These are phyloP conservation scores for Jamesozyma gamospora DNA, from an alignment of 805 yeast genomes.

Conservation along the genomic window DNA sequence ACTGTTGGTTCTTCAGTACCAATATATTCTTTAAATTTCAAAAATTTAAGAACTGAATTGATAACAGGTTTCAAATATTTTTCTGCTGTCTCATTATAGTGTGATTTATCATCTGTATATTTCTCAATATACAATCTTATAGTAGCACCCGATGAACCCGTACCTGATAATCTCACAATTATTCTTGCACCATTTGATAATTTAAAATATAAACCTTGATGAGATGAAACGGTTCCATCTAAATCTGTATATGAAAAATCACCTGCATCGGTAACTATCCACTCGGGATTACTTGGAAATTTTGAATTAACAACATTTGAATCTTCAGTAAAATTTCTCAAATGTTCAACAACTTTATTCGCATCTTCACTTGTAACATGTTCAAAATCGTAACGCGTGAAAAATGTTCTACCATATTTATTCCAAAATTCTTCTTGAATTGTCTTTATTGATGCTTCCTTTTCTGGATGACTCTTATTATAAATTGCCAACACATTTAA, in stretches of 20 bases:
- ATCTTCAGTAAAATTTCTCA: conserved; percentile 34
- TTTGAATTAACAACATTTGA: conserved; percentile 40
- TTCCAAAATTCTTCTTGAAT: conserved; percentile 85
- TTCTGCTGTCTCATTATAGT: conserved; percentile 46
- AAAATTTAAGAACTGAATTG: conserved; percentile 49
- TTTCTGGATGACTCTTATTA: conserved; percentile 47
- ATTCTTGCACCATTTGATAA: conserved; percentile 76
- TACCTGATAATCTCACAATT: conserved; percentile 87
- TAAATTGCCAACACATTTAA: conserved; percentile 86
- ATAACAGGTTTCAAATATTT: conserved; percentile 60
- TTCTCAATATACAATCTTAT: conserved; percentile 87
- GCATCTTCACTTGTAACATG: conserved; percentile 73
- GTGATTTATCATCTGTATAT: conserved; percentile 52
- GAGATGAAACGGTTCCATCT: conserved; percentile 79
- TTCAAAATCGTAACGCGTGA: conserved; percentile 95
- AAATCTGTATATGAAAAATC: conserved; percentile 90
- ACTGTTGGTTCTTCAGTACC: conserved; percentile 88
- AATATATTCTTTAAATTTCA: conserved; percentile 61
- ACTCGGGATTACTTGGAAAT: conserved; percentile 33
- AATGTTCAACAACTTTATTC: conserved; percentile 46
- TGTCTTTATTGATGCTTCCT: conserved; percentile 56
- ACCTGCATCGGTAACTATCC: conserved; percentile 63
- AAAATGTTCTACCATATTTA: conserved; percentile 90
- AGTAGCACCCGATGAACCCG: conserved; percentile 97
- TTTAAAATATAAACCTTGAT: conserved; percentile 86